Evolutionary conservation across 2,329 filamentous ascomycete genomes (phyloP), one percentile per base, ranked within the genome.

Genomic region (Neoarthrinium moseri): DNA sequence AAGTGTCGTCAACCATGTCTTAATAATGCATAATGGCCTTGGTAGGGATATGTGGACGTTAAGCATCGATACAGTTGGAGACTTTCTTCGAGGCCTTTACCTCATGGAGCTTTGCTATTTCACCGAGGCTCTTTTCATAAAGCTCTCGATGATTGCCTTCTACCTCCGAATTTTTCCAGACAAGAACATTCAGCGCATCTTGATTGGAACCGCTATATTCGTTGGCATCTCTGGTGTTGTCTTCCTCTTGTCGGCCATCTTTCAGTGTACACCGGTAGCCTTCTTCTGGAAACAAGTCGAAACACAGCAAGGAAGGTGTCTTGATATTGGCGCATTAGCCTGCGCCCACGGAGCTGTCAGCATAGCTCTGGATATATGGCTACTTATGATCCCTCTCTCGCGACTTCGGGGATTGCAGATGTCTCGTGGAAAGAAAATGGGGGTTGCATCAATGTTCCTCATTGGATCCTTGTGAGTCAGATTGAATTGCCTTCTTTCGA

Each of bases 371-470:
- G 72, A 76, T 46, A 5, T 72, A 4, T 63, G 62, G 51, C 69
- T 74, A 45, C 56, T 73, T 34, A 57, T 57, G 4, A 55, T 75
- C 2, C 71, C 73, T 1, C 62, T 77, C 13, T 66, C 64, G 8
- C 68, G 73, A 48, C 52, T 78, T 4, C 46, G 61, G 21, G 34
- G 55, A 2, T 60, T 77, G 21, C 62, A 67, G 5, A 52, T 76
- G 33, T 65, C 68, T 46, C 68, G 64, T 57, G 71, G 70, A 60
- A 74, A 74, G 59, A 77, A 74, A 60, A 13, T 71, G 6, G 64
- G 70, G 41, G 67, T 74, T 1, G 53, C 30, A 3, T 11, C 21
- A 15, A 75, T 77, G 71, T 75, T 77, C 51, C 61, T 60, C n/a
- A 66, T 75, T 5, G 73, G 74, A 6, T 59, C 61, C 3, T 67